phyloP scores from a whole-genome alignment of 2,329 filamentous ascomycete genomes.

The Zymoseptoria tritici region DNA sequence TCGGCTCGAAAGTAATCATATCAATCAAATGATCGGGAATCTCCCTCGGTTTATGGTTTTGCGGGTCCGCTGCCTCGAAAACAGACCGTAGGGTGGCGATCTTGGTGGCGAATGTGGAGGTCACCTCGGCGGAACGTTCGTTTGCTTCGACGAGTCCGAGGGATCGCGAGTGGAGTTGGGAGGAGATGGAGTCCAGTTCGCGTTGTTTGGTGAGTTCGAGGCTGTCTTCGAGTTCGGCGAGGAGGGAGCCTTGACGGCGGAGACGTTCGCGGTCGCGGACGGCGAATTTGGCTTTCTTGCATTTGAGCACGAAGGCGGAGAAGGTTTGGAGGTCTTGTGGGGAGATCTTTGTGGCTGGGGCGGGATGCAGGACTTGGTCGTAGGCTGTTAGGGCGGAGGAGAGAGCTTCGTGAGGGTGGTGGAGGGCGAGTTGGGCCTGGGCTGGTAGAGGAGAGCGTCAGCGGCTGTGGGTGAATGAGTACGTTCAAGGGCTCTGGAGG shows the following conservation, averaged over 20 bases:
- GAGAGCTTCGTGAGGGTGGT: conserved; percentile 66
- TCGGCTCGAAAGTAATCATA: conserved; percentile 40
- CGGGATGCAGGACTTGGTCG: conserved; percentile 39
- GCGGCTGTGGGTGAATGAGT: neutral
- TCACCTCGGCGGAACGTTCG: conserved; percentile 43
- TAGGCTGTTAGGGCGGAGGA: conserved; percentile 65
- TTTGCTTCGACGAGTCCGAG: conserved; percentile 38
- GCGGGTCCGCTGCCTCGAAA: conserved; percentile 42
- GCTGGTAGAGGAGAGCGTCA: conserved; percentile 36
- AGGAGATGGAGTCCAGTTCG: conserved; percentile 31
- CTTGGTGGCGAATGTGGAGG: conserved; percentile 33
- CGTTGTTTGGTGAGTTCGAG: conserved; percentile 44
- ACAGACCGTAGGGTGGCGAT: conserved; percentile 38
- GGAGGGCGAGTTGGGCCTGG: conserved; percentile 70
- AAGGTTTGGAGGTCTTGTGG: conserved; percentile 38
- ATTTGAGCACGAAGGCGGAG: conserved; percentile 64
- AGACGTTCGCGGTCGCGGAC: conserved; percentile 57
- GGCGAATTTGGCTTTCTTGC: conserved; percentile 84
- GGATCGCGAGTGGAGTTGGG: conserved; percentile 27
- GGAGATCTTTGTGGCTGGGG: conserved; percentile 50
- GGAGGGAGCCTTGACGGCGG: conserved; percentile 50
- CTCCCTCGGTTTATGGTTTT: conserved; percentile 41
- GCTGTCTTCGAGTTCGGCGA: conserved; percentile 51
- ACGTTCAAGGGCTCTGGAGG: too few relatives aligned
- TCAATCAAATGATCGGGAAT: conserved; percentile 73